phyloP scores from a whole-genome alignment of 495 filamentous ascomycete species.

The Daldinia concentrica region DNA sequence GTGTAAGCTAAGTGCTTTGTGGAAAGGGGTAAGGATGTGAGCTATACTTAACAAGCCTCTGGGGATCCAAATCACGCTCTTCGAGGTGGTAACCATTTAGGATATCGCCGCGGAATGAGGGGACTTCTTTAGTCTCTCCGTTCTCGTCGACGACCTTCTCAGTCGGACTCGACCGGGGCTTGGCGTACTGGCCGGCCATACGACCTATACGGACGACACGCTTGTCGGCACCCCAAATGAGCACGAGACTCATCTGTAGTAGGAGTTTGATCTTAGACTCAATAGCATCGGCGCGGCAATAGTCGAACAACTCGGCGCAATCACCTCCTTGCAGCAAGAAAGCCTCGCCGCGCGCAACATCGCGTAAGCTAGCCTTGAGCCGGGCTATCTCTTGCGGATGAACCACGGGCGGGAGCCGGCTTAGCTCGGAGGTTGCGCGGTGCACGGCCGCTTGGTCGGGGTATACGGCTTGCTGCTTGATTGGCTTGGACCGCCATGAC shows the following conservation, averaged over 20 bases:
- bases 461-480: conserved; percentile 90
- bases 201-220: conserved; percentile 93
- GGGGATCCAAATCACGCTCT: conserved; percentile 80
- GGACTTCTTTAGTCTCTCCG: conserved; percentile 72
- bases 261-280: conserved; percentile 96
- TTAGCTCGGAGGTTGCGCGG: conserved; percentile 73
- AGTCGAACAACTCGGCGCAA: conserved; percentile 96
- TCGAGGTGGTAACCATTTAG: conserved; percentile 84
- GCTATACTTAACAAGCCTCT: conserved; percentile 74
- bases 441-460: conserved; percentile 70
- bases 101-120: conserved; percentile 93
- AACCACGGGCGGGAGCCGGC: conserved; percentile 85
- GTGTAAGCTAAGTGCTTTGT: neutral
- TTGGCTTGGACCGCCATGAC: conserved; percentile 90
- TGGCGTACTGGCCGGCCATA: conserved; percentile 97
- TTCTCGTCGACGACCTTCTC: conserved; percentile 69
- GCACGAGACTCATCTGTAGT: conserved; percentile 92
- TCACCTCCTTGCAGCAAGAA: conserved; percentile 97
- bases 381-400: conserved; percentile 85
- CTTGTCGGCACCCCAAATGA: conserved; percentile 90
- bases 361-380: conserved; percentile 76
- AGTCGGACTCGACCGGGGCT: conserved; percentile 88
- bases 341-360: conserved; percentile 90
- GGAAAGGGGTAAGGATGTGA: neutral
- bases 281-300: conserved; percentile 88